Base-by-base conservation (phyloP, 345 rosid species). In the Gossypium australe region DNA sequence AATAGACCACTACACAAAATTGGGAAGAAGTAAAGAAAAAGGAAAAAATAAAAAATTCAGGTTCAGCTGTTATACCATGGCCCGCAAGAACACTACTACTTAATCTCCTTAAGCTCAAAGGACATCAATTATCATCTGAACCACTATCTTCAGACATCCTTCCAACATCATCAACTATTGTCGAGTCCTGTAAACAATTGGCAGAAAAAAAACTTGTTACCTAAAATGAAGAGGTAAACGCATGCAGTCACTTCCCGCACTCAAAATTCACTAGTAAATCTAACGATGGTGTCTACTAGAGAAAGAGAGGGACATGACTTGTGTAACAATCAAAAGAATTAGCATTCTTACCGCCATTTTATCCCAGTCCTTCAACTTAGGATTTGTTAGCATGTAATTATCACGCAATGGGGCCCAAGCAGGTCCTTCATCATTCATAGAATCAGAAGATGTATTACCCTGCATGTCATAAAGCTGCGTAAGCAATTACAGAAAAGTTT, bases 321-420 rank as follows among this genome's bases (percentile, higher is more conserved):
- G 34, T 24, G 71, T 47, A 47, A 48, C 0, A 41, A 44, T 53
- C 14, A 66, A 45, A 43, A 65, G 66, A 72, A 27, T 16, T 47
- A 25, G 22, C 60, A 56, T 18, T n/a, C 77, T 75, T 84, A 93
- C 99, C 82, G 79, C 88, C 87, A 84, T 80, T 67, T 92, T 95
- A 76, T 95, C 99, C 99, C 99, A 91, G 75, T 89, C 86, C 81
- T 89, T 95, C 65, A 95, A 82, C 87, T 88, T 89, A 20, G 93
- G 87, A 81, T 79, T 95, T 43, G 97, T 89, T 67, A 95, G 79
- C 98, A 95, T 93, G 86, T 84, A 95, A 78, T 89, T 95, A 70
- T 95, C 98, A 9, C 92, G 89, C 52, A 95, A 76, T 59, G 99
- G 98, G 78, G 99, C 98, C 99, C 99, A 95, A 11, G 87, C 89